A percentile compares a stretch with the other conserved stretches of the same genome.
Evolutionary conservation across 495 filamentous ascomycete genomes (phyloP).

Genomic region (Penicillium chermesinum): DNA sequence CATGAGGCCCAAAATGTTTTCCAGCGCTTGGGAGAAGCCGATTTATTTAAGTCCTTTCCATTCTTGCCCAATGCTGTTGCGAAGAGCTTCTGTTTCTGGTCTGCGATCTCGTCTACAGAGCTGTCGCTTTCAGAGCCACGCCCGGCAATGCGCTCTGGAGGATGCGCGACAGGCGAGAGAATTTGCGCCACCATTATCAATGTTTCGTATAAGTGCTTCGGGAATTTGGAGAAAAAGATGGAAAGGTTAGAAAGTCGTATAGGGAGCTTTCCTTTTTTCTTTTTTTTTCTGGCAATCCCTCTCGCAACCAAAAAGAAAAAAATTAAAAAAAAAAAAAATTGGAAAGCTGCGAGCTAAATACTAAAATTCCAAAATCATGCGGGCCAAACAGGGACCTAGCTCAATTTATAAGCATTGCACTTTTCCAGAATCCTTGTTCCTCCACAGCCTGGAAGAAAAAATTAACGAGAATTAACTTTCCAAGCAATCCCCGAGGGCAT

Average conservation of each 20-base stretch:
- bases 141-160: constrained; percentile 18
- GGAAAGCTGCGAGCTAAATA: not conserved
- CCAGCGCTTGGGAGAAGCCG: constrained; percentile 49
- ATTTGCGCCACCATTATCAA: constrained; percentile 20
- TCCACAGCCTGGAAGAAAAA: constrained; percentile 12
- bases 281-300: not conserved
- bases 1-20: constrained; percentile 52
- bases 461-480: constrained; percentile 12
- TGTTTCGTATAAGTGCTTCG: constrained; percentile 4
- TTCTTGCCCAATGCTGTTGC: constrained; percentile 14
- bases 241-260: not conserved
- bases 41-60: constrained; percentile 36
- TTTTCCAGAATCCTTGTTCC: constrained; percentile 11
- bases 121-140: constrained; percentile 39
- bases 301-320: constrained; percentile 1
- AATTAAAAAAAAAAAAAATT: not conserved
- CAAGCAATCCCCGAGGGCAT: constrained; percentile 9
- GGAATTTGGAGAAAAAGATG: constrained; percentile 3
- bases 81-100: constrained; percentile 34
- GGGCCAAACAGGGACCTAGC: constrained; percentile 10
- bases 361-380: not conserved
- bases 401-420: constrained; percentile 26
- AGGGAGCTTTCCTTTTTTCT: not conserved
- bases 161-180: constrained; percentile 15
- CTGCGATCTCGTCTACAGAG: constrained; percentile 36